Base-by-base conservation (phyloP, 176 grass and related monocot genomes). In the Thinopyrum elongatum region DNA sequence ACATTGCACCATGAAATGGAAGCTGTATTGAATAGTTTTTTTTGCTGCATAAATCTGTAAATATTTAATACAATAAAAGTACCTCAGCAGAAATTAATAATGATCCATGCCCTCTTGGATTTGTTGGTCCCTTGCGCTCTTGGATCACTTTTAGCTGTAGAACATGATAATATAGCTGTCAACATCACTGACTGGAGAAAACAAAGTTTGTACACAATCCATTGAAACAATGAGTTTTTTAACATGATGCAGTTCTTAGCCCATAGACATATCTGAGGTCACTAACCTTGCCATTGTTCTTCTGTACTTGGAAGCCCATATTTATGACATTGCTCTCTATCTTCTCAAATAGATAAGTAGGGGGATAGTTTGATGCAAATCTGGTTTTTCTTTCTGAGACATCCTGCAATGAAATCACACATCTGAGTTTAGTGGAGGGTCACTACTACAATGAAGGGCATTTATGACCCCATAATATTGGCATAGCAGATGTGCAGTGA, bases 341-440 rank as follows among this genome's bases (percentile, higher is more conserved):
- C 85, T 92, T 99, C 65, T 97, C 90, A 76, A 90, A 99, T 84
- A 99, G 83, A 90, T 90, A 95, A 51, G 63, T 82, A 27, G 97
- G 94, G 64, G 94, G 91, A 85, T 90, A 60, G n/a, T 90, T 90
- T 16, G 94, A 96, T 39, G 90, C 91, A 89, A 99, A 99, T 92
- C 88, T 94, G 58, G 93, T 68, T 65, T 88, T 99, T 76, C 97
- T 99, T 89, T 99, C 94, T 33, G 94, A 94, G 42, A 81, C 87
- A 83, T 99, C 94, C 94, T 99, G 79, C 68, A 88, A 77, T 28
- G 39, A 84, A 81, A 22, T 27, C 34, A 53, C 7, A 25, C 33
- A 71, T 64, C 5, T 28, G 30, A 72, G n/a, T 84, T 84, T 61
- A 88, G 51, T 71, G 63, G 64, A 82, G 51, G 47, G 8, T 77